Conservation (phyloP, 176 grass and related monocot genomes). For the Triticum dicoccoides region DNA sequence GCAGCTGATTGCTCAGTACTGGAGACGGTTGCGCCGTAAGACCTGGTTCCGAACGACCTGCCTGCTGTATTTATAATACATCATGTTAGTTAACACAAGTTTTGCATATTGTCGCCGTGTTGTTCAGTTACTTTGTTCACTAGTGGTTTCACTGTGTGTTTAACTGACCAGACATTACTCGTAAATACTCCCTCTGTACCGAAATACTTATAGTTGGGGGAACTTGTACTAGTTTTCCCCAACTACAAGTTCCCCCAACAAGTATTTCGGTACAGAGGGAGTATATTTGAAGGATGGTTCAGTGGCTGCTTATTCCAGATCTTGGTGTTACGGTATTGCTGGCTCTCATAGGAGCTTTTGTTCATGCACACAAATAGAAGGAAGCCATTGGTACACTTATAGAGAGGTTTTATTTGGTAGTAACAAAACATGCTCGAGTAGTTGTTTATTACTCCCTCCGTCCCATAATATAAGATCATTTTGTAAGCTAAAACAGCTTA, state of each 20-base stretch:
- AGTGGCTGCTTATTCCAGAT: neutral
- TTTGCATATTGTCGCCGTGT: neutral
- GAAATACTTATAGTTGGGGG: no score
- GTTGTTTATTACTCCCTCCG: neutral
- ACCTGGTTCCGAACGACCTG: neutral
- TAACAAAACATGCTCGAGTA: neutral
- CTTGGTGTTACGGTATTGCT: neutral
- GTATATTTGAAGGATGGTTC: neutral
- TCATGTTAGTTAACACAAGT: neutral
- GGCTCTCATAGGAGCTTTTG: neutral
- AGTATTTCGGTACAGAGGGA: neutral
- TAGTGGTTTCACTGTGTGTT: neutral
- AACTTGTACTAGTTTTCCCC: no score
- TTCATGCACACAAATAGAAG: neutral
- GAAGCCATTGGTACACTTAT: neutral
- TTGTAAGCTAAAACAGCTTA: no score
- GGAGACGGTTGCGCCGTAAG: no score
- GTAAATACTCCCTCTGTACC: no score
- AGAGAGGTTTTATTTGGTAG: neutral
- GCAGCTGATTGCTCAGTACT: neutral
- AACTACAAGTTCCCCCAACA: no score
- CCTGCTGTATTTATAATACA: neutral
- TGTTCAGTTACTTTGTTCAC: neutral
- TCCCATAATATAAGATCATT: no score
- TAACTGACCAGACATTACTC: neutral